Percentiles rank a stretch among this genome's conserved stretches.
phyloP scores from a whole-genome alignment of 257 asterid species.

The Cruciata laevipes region DNA sequence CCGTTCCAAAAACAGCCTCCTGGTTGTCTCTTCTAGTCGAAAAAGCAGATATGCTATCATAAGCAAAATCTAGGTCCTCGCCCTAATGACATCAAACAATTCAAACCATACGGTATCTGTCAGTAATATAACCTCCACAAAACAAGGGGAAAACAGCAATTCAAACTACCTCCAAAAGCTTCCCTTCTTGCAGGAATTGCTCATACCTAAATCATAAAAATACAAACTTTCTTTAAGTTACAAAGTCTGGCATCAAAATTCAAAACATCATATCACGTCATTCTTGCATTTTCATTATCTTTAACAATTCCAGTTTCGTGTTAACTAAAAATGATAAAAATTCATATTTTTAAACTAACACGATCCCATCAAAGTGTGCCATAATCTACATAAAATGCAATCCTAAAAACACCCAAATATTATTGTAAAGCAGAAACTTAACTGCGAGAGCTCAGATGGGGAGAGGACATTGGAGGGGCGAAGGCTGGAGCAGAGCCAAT shows the following conservation, averaged over 20 bases:
- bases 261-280: too few relatives aligned
- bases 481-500: slow-evolving; percentile 96
- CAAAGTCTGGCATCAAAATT: not conserved
- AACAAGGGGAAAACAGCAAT: not conserved
- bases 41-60: slow-evolving; percentile 97
- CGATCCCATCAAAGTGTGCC: not conserved
- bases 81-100: slow-evolving; percentile 44
- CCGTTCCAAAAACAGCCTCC: slow-evolving; percentile 97
- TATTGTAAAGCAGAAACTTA: slow-evolving; percentile 13
- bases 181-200: slow-evolving; percentile 75
- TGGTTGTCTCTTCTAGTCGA: slow-evolving; percentile 95
- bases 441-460: slow-evolving; percentile 80
- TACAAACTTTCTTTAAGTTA: not conserved
- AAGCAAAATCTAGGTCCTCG: slow-evolving; percentile 95
- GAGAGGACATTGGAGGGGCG: slow-evolving; percentile 92
- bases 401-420: not conserved
- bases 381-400: not conserved
- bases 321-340: not conserved
- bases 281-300: too few relatives aligned
- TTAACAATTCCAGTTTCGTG: not conserved
- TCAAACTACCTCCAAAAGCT: slow-evolving; percentile 71
- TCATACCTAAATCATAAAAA: slow-evolving; percentile 48
- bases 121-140: not conserved
- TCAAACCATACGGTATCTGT: not conserved
- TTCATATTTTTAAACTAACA: not conserved